phyloP scores from a whole-genome alignment of 371 early-diverging fungal genomes.

The Coelomomyces lativittatus region DNA sequence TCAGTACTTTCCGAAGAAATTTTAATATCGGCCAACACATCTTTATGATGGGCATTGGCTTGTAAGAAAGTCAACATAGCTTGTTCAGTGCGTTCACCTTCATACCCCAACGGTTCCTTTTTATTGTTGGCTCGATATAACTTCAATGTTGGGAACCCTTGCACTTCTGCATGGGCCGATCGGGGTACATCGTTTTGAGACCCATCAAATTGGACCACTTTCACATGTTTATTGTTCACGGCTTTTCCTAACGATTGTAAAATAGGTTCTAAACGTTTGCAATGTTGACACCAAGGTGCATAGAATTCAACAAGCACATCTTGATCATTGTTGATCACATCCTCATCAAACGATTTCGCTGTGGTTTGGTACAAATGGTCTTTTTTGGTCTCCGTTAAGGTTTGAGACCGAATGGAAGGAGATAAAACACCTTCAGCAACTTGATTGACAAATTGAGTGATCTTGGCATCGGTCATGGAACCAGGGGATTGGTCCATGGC shows the following conservation, averaged over 20 bases:
- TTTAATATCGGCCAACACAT: too few species aligned
- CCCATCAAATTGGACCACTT: constrained; percentile 78
- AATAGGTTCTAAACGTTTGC: constrained; percentile 67
- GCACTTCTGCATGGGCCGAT: constrained; percentile 42
- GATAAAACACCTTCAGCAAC: constrained; percentile 50
- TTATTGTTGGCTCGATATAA: constrained; percentile 65
- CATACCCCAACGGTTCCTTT: constrained; percentile 63
- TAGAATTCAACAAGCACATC: constrained; percentile 87
- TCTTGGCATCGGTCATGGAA: constrained; percentile 25
- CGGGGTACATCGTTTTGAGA: constrained; percentile 85
- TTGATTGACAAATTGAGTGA: constrained; percentile 44
- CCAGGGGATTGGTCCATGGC: constrained; percentile 53
- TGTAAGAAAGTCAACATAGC: too few species aligned
- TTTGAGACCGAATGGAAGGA: constrained; percentile 64
- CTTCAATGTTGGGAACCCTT: constrained; percentile 91
- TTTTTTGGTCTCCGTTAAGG: constrained; percentile 62
- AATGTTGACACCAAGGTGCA: constrained; percentile 76
- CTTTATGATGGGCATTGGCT: too few species aligned
- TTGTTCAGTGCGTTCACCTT: constrained; percentile 66
- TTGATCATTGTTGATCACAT: constrained; percentile 63
- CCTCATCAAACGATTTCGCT: constrained; percentile 52
- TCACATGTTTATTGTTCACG: constrained; percentile 11
- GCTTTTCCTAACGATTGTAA: constrained; percentile 54
- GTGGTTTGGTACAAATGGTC: constrained; percentile 57
- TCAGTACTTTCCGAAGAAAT: too few species aligned